These are phyloP conservation scores for Hippophae rhamnoides DNA, from an alignment of 306 rosid species.

Conservation along the genomic window DNA sequence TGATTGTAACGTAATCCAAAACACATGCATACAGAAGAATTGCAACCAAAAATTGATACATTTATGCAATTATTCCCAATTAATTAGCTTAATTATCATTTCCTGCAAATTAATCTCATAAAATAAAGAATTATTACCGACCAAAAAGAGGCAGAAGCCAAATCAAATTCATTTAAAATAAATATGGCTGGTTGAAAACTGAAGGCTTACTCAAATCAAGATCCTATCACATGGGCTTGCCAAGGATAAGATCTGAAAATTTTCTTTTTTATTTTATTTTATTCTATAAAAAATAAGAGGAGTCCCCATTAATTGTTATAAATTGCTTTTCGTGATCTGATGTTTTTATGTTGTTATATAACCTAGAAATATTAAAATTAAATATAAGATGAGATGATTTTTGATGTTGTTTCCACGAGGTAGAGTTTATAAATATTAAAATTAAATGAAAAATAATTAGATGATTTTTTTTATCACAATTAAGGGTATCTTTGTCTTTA, in stretches of 20 bases:
- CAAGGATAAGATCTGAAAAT: constrained; percentile 25
- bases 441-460: neutral
- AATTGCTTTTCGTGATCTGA: constrained; percentile 9
- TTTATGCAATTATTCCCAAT: constrained; percentile 23
- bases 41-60: constrained; percentile 19
- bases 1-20: constrained; percentile 14
- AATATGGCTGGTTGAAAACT: neutral
- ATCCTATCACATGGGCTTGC: constrained; percentile 44
- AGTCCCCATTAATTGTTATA: neutral
- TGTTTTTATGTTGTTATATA: constrained; percentile 13
- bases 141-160: constrained; percentile 20
- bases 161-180: neutral
- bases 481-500: neutral
- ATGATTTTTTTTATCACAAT: neutral
- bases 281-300: neutral
- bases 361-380: neutral
- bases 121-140: constrained; percentile 29
- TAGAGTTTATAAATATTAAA: neutral
- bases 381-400: neutral
- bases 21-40: constrained; percentile 39
- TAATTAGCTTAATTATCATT: constrained; percentile 5
- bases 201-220: constrained; percentile 20
- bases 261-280: neutral
- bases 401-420: constrained; percentile 8
- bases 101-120: constrained; percentile 8